Conservation (phyloP, 169 alveolate species). For the Perkinsus chesapeaki region DNA sequence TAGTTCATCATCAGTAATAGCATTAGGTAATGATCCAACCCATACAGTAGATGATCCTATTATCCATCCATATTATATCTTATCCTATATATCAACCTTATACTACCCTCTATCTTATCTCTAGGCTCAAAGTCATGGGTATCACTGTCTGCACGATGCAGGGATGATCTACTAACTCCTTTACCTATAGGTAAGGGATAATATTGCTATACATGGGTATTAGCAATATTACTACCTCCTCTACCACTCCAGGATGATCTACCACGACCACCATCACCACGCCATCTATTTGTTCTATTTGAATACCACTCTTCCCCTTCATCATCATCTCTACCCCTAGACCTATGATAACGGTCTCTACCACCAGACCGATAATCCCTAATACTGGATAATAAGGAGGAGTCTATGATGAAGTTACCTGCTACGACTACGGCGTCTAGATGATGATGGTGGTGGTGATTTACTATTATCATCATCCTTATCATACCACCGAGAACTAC, state of each 20-base stretch:
- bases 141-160: background rate
- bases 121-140: background rate
- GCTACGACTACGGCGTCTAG: background rate
- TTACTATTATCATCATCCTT: background rate
- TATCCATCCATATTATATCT: background rate
- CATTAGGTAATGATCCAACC: background rate
- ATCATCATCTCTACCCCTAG: background rate
- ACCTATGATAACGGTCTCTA: background rate
- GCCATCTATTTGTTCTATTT: background rate
- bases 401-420: background rate
- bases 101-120: background rate
- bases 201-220: background rate
- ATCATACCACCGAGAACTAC: background rate
- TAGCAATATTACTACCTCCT: background rate
- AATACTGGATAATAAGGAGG: too few species aligned
- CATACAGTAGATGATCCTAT: background rate
- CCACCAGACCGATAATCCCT: background rate
- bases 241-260: background rate
- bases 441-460: background rate
- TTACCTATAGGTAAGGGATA: background rate
- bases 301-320: background rate
- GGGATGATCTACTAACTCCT: background rate
- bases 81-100: background rate
- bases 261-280: background rate
- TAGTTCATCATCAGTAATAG: background rate